These are phyloP conservation scores for Climacium dendroides DNA, from an alignment of 225 moss, liverwort and hornwort genomes.

Conservation along the genomic window DNA sequence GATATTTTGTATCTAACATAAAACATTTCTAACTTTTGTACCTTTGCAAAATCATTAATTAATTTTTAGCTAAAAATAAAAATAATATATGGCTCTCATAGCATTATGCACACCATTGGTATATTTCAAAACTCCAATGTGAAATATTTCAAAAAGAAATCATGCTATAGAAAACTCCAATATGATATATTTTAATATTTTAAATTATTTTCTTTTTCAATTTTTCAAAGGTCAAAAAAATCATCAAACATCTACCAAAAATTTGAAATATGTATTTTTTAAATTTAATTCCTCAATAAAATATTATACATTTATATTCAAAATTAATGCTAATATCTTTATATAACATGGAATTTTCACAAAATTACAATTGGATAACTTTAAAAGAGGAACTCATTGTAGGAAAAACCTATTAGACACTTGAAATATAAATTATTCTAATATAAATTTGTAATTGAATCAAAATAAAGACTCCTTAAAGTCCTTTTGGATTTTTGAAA, in stretches of 20 bases:
- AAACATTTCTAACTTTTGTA: not conserved
- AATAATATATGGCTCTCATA: no score
- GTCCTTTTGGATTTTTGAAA: not conserved
- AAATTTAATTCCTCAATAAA: not conserved
- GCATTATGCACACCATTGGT: no score
- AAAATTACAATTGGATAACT: not conserved
- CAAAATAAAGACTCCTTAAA: not conserved
- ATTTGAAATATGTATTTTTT: no score
- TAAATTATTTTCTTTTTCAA: not conserved
- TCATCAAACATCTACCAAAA: not conserved
- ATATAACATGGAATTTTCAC: rapidly evolving
- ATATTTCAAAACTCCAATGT: not conserved
- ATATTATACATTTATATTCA: not conserved
- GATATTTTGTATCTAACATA: not conserved
- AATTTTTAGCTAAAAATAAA: rapidly evolving
- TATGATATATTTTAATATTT: no score
- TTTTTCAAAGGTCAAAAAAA: not conserved
- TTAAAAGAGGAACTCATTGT: not conserved
- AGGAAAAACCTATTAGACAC: rapidly evolving
- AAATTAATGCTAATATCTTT: not conserved
- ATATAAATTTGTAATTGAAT: not conserved
- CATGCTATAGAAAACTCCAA: not conserved
- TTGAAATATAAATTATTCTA: not conserved
- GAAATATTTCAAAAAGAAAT: not conserved
- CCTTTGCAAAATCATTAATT: rapidly evolving